Conservation (phyloP, 192 early-diverging fungal species). For the Linnemannia hyalina region DNA sequence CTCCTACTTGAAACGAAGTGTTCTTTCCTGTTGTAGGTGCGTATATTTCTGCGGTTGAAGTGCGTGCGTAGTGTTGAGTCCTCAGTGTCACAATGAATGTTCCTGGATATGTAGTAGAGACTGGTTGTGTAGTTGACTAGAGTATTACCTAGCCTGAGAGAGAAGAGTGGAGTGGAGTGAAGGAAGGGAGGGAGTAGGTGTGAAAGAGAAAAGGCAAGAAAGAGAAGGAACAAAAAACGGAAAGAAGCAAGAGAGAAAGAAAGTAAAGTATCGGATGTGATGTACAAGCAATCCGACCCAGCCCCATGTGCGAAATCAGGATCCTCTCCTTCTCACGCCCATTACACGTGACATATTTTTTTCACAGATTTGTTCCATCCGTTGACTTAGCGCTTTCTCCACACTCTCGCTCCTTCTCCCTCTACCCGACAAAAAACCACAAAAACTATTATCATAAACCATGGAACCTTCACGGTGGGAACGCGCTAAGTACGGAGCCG, state of each 20-base stretch:
- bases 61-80: too few relatives aligned
- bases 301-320: background rate
- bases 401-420: background rate
- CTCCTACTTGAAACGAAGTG: background rate
- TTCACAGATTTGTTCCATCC: background rate
- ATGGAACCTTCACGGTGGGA: slow-evolving; percentile 70
- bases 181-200: background rate
- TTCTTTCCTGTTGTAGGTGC: too few relatives aligned
- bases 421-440: background rate
- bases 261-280: background rate
- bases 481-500: slow-evolving; percentile 73
- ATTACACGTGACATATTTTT: background rate
- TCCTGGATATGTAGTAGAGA: too few relatives aligned
- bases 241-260: background rate
- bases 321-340: background rate
- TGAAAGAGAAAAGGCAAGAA: background rate
- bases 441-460: background rate
- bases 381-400: background rate
- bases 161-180: background rate
- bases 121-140: too few relatives aligned
- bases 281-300: background rate
- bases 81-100: too few relatives aligned
- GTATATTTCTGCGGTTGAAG: too few relatives aligned
- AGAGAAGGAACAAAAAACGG: background rate
- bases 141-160: too few relatives aligned